A percentile compares a stretch with the other conserved stretches of the same genome.
These are phyloP conservation scores for Solanum dulcamara DNA, from an alignment of 257 asterid species.

Conservation along the genomic window DNA sequence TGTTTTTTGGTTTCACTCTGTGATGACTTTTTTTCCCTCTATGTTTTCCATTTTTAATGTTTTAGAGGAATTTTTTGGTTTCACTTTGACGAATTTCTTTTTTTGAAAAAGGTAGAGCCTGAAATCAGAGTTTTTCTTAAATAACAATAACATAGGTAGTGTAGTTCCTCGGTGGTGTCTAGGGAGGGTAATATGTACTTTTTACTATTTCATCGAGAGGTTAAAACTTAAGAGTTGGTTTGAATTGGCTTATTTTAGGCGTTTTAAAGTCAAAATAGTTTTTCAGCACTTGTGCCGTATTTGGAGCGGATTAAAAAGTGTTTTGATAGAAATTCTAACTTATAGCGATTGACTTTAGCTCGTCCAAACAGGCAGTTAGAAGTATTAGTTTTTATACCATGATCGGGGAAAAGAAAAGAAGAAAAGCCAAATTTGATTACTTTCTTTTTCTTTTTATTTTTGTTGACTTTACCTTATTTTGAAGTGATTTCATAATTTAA, in stretches of 20 bases:
- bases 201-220: background rate
- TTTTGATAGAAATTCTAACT: too few species aligned
- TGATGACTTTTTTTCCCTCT: background rate
- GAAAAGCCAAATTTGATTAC: background rate
- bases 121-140: background rate
- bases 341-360: too few species aligned
- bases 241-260: background rate
- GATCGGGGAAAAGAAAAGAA: background rate
- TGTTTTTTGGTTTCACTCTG: background rate
- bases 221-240: background rate
- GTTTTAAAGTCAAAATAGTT: too few species aligned
- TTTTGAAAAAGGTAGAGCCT: background rate
- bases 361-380: background rate
- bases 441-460: background rate
- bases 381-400: background rate
- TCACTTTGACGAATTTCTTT: background rate
- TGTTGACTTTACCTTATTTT: background rate
- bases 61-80: background rate
- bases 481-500: background rate
- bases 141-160: too few species aligned
- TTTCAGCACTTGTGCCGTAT: too few species aligned
- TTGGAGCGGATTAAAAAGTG: background rate
- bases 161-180: background rate
- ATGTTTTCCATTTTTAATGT: background rate
- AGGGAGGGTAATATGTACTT: background rate